Percentiles rank a stretch among this genome's conserved stretches.
Conservation (phyloP, 2,329 filamentous ascomycete species). For the Penicillium nordicum region DNA sequence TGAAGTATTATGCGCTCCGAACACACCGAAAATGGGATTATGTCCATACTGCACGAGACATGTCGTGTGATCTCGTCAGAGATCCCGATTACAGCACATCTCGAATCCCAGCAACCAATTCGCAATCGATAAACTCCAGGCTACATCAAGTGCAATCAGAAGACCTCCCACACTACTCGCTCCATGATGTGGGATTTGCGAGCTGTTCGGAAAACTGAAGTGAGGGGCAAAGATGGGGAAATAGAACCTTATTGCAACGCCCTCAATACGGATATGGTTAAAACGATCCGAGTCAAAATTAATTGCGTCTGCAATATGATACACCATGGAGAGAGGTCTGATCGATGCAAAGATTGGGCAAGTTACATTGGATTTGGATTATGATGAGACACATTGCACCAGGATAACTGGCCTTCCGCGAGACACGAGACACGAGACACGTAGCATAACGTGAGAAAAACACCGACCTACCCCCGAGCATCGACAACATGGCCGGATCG, state of each 20-base stretch:
- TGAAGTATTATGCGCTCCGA: slow-evolving; percentile 10
- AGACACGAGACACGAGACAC: neutral
- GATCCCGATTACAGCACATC: slow-evolving; percentile 14
- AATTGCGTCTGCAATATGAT: neutral
- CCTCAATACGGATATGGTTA: slow-evolving; percentile 11
- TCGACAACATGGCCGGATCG: neutral
- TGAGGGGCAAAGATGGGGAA: slow-evolving; percentile 9
- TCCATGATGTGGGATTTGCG: slow-evolving; percentile 20
- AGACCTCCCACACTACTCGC: slow-evolving; percentile 12
- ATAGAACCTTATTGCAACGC: slow-evolving; percentile 5
- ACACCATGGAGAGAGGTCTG: neutral
- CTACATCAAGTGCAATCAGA: slow-evolving; percentile 13
- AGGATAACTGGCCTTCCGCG: neutral
- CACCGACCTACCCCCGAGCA: neutral
- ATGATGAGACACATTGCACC: neutral
- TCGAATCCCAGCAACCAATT: slow-evolving; percentile 10
- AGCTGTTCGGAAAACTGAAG: slow-evolving; percentile 16
- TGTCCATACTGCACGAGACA: slow-evolving; percentile 13
- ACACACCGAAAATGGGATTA: slow-evolving; percentile 9
- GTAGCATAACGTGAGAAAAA: neutral
- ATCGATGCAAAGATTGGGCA: neutral
- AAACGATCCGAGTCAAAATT: neutral
- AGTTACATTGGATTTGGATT: neutral
- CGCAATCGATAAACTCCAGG: slow-evolving; percentile 6
- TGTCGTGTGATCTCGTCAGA: slow-evolving; percentile 12